Evolutionary conservation across 2,329 filamentous ascomycete genomes (phyloP).

Genomic region (Pseudopithomyces chartarum): DNA sequence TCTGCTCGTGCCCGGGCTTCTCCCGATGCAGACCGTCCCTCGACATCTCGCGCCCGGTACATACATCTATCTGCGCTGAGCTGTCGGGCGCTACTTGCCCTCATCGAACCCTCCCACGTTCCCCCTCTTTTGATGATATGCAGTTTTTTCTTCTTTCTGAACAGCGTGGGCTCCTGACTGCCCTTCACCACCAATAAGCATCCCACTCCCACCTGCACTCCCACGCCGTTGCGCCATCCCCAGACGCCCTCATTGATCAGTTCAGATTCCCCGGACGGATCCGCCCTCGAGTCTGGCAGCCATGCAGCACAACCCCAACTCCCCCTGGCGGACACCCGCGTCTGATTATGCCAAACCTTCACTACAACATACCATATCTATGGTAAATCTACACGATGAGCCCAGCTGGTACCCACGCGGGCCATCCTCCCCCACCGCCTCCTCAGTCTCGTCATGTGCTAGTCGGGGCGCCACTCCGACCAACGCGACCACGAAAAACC

Average conservation of each 20-base stretch:
- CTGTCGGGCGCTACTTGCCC: slow-evolving; percentile 34
- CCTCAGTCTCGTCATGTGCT: slow-evolving; percentile 45
- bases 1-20: slow-evolving; percentile 32
- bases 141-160: slow-evolving; percentile 36
- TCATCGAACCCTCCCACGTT: slow-evolving; percentile 30
- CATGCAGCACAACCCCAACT: slow-evolving; percentile 44
- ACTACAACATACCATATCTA: slow-evolving; percentile 46
- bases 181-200: slow-evolving; percentile 24
- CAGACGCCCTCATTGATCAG: slow-evolving; percentile 27
- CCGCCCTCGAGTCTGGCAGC: slow-evolving; percentile 21
- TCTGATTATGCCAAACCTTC: slow-evolving; percentile 41
- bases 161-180: slow-evolving; percentile 22
- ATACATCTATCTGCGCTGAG: slow-evolving; percentile 34
- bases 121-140: slow-evolving; percentile 31
- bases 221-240: slow-evolving; percentile 20
- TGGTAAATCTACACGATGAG: slow-evolving; percentile 48
- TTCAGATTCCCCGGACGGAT: slow-evolving; percentile 27
- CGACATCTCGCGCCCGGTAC: slow-evolving; percentile 33
- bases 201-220: slow-evolving; percentile 18
- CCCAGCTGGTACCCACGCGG: slow-evolving; percentile 41
- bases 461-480: slow-evolving; percentile 45
- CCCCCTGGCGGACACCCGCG: slow-evolving; percentile 40
- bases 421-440: slow-evolving; percentile 44
- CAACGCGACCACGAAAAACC: slow-evolving; percentile 43
- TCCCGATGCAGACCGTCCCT: slow-evolving; percentile 22